Evolutionary conservation across 345 rosid genomes (phyloP).

Genomic region (Mercurialis annua): DNA sequence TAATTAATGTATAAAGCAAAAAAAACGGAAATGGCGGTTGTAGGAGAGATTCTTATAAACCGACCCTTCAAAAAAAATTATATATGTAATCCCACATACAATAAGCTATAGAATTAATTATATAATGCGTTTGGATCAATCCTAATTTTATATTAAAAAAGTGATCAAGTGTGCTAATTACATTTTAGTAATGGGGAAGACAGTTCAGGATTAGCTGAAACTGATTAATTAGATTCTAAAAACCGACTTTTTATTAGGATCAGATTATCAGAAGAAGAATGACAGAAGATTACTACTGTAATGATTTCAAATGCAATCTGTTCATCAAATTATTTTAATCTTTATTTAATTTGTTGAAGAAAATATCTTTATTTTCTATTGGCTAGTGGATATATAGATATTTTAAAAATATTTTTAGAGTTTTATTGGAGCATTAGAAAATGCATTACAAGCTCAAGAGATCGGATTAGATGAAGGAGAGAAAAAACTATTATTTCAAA

Average conservation of each 20-base stretch:
- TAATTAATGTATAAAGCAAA: conserved; percentile 35
- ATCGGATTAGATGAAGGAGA: too few species aligned
- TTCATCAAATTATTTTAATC: not conserved
- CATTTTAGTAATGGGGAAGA: not conserved
- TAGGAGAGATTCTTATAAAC: conserved; percentile 33
- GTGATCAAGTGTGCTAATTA: not conserved
- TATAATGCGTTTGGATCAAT: too few species aligned
- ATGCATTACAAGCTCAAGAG: too few species aligned
- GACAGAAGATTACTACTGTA: conserved; percentile 43
- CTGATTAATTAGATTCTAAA: conserved; percentile 32
- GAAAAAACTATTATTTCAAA: too few species aligned
- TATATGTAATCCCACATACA: conserved; percentile 20
- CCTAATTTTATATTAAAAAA: not conserved
- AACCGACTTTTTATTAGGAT: conserved; percentile 52
- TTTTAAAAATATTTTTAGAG: too few species aligned
- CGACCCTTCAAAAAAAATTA: conserved; percentile 35
- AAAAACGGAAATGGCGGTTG: conserved; percentile 48
- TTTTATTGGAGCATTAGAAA: too few species aligned
- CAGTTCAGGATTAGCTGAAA: conserved; percentile 35
- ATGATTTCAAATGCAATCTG: not conserved
- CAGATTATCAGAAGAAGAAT: too few species aligned
- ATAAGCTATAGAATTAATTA: not conserved
- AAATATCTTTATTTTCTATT: too few species aligned
- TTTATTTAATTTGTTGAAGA: not conserved
- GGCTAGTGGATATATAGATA: too few species aligned